Base-by-base conservation (phyloP, 1,284 basidiomycete genomes). In the Golubevia sp. region DNA sequence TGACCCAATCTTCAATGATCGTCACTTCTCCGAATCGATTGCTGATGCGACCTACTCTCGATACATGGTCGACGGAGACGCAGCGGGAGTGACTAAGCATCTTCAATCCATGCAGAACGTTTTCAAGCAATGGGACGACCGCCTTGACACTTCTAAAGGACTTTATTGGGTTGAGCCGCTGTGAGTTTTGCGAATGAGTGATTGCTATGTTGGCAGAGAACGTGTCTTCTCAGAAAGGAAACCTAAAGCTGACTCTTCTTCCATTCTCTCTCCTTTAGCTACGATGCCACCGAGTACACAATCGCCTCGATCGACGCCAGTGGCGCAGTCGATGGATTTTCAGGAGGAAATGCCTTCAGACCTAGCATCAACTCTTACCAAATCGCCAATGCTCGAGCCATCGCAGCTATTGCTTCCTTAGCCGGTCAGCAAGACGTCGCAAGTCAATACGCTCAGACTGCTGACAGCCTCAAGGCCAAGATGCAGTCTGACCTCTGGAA, bases 311-410 rank as follows among this genome's bases (percentile, higher is more conserved):
- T 61, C 52, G 59, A 55, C 51, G 59, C 59, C 13, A 24, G 72
- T 61, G 71, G 77, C 51, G 74, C 70, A 65, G 70, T 73, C 53
- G 76, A 74, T 49, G 74, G 74, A 49, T 71, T 70, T 55, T 67
- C 61, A 25, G 71, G 72, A 20, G 59, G 59, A n/a, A 11, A 27
- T 1, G 44, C 55, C 11, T 61, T 61, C 21, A 61, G 59, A 34
- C 59, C 59, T 23, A 49, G 38, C n/a, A 61, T 61, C n/a, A 61
- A 61, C 44, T 57, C 59, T 2, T 61, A 61, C 56, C 56, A 57
- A 58, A 57, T 38, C 44, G 59, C 59, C 3, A 38, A 34, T 51
- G 55, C 54, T 3, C 8, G 27, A 34, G 59, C 59, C 3, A 61
- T 61, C 49, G 23, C 59, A 21, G 24, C n/a, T 13, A 48, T 61